Percentiles rank a stretch among this genome's conserved stretches.
These are phyloP conservation scores for Lophiostoma macrostomum DNA, from an alignment of 495 filamentous ascomycete genomes.

Conservation along the genomic window DNA sequence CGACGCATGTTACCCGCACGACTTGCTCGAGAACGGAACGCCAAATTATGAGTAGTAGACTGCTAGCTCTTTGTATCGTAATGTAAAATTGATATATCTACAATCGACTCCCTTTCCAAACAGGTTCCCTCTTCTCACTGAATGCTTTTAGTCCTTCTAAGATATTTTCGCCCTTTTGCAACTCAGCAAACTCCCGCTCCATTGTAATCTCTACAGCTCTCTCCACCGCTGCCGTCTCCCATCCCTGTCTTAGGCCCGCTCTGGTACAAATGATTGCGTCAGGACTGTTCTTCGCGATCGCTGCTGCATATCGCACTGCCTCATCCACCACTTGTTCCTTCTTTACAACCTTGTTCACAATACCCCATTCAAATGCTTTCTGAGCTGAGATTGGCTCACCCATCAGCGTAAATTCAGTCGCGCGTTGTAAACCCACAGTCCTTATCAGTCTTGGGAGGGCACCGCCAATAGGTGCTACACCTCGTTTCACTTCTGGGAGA, in stretches of 20 bases:
- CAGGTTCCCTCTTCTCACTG: slow-evolving; percentile 42
- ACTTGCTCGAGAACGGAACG: slow-evolving; percentile 3
- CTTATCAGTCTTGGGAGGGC: slow-evolving; percentile 22
- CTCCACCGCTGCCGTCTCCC: slow-evolving; percentile 22
- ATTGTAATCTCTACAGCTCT: slow-evolving; percentile 6
- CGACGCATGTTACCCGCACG: slow-evolving; percentile 10
- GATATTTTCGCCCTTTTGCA: slow-evolving; percentile 44
- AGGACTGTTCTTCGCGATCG: slow-evolving; percentile 27
- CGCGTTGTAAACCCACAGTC: slow-evolving; percentile 24
- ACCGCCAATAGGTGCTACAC: slow-evolving; percentile 16
- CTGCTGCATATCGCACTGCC: slow-evolving; percentile 14
- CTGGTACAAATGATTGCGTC: slow-evolving; percentile 23
- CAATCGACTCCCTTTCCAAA: slow-evolving; percentile 35
- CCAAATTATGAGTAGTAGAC: slow-evolving; percentile 12
- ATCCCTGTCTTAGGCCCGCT: slow-evolving; percentile 21
- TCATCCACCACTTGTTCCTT: slow-evolving; percentile 14
- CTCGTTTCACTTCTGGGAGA: slow-evolving; percentile 29
- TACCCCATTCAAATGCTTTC: slow-evolving; percentile 15
- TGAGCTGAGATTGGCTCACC: slow-evolving; percentile 11
- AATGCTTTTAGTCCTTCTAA: slow-evolving; percentile 43
- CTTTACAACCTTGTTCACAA: slow-evolving; percentile 20
- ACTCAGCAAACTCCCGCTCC: slow-evolving; percentile 33
- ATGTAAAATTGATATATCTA: background rate
- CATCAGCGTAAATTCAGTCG: slow-evolving; percentile 24
- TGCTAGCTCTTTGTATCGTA: too few species aligned